These are phyloP conservation scores for Schizochytrium sp. DNA, from an alignment of 108 stramenopile species.

Conservation along the genomic window DNA sequence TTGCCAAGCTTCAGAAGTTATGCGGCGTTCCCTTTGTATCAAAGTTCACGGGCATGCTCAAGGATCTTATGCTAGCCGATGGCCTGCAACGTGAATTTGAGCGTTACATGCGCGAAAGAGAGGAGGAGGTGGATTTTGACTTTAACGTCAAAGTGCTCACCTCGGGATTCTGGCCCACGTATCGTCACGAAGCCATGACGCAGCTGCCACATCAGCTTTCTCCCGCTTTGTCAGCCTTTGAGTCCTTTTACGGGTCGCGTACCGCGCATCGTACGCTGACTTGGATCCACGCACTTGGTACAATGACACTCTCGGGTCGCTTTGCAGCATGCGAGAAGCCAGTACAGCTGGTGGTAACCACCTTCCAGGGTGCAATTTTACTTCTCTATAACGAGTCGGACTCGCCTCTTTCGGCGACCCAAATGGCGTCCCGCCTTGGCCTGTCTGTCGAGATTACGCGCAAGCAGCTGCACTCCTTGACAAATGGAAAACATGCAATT, in stretches of 20 bases:
- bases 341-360: slow-evolving; percentile 83
- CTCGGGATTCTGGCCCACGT: slow-evolving; percentile 93
- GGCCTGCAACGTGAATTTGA: slow-evolving; percentile 86
- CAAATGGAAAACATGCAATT: slow-evolving; percentile 91
- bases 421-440: slow-evolving; percentile 63
- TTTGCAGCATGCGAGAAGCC: not conserved
- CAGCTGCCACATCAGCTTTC: slow-evolving; percentile 73
- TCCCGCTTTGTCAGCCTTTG: slow-evolving; percentile 80
- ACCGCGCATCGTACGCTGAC: slow-evolving; percentile 12
- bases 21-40: slow-evolving; percentile 70
- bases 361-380: slow-evolving; percentile 83
- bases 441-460: slow-evolving; percentile 74
- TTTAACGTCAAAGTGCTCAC: slow-evolving; percentile 88
- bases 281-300: slow-evolving; percentile 76
- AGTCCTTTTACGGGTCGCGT: slow-evolving; percentile 50
- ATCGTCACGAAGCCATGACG: slow-evolving; percentile 53
- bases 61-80: slow-evolving; percentile 83
- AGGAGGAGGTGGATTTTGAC: slow-evolving; percentile 56
- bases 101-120: slow-evolving; percentile 50
- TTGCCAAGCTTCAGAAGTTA: slow-evolving; percentile 83
- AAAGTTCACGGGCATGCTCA: slow-evolving; percentile 95
- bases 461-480: slow-evolving; percentile 86
- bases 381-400: slow-evolving; percentile 65
- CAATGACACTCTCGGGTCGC: slow-evolving; percentile 70
- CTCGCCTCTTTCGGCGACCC: slow-evolving; percentile 51